phyloP scores from a whole-genome alignment of 1,284 basidiomycete species.

The Lentinus polychrous region DNA sequence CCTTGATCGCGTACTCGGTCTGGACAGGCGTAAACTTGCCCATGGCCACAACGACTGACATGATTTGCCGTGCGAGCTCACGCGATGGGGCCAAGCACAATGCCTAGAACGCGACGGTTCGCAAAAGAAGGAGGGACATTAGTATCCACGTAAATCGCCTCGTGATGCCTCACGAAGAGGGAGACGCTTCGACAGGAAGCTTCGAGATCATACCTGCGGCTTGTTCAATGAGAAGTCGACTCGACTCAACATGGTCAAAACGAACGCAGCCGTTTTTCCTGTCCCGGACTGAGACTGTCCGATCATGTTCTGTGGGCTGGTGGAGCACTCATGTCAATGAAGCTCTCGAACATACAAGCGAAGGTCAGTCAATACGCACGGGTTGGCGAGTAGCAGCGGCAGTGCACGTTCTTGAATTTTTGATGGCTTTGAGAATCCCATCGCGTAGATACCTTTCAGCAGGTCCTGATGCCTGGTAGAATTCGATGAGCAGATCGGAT shows the following conservation, averaged over 20 bases:
- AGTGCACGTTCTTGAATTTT: conserved; percentile 99
- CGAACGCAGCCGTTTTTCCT: conserved; percentile 98
- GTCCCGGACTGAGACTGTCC: conserved; percentile 99
- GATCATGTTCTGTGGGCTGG: conserved; percentile 94
- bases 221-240: conserved; percentile 81
- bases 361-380: conserved; percentile 47
- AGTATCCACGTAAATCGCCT: background rate
- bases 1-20: conserved; percentile 93
- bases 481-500: conserved; percentile 2
- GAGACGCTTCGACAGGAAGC: background rate
- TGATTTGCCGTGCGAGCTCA: conserved; percentile 96
- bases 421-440: conserved; percentile 96
- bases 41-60: conserved; percentile 91
- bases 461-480: conserved; percentile 72
- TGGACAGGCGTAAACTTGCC: conserved; percentile 92
- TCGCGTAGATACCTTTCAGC: conserved; percentile 93
- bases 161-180: background rate
- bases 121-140: background rate
- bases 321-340: conserved; percentile 5
- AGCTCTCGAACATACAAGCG: background rate
- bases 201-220: conserved; percentile 80
- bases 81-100: conserved; percentile 92
- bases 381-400: conserved; percentile 86
- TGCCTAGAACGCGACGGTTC: conserved; percentile 45
- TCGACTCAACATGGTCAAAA: conserved; percentile 94